Evolutionary conservation across 352 stramenopile species (phyloP).

Genomic region (Globisporangium acanthophoron): DNA sequence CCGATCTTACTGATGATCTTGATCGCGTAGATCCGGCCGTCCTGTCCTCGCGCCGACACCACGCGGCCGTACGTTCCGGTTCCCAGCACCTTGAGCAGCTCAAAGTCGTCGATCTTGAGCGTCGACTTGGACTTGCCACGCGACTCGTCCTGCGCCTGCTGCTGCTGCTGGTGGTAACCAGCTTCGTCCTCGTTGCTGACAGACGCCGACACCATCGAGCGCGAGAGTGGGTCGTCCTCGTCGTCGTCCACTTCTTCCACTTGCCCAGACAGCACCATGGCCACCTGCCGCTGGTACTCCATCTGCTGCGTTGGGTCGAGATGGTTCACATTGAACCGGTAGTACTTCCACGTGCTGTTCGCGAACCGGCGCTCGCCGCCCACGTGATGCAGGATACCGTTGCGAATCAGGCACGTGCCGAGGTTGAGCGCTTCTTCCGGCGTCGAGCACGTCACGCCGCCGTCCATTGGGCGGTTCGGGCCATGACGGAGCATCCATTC

Average conservation of each 20-base stretch:
- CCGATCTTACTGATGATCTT: constrained; percentile 89
- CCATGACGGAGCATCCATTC: constrained; percentile 87
- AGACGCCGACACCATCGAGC: constrained; percentile 53
- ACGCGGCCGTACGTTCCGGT: constrained; percentile 83
- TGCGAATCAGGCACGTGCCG: constrained; percentile 61
- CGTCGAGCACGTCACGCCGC: constrained; percentile 81
- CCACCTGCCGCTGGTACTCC: constrained; percentile 45
- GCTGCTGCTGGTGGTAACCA: constrained; percentile 20
- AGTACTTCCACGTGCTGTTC: constrained; percentile 86
- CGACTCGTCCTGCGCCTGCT: constrained; percentile 13
- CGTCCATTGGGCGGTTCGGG: constrained; percentile 76
- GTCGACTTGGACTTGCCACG: constrained; percentile 73
- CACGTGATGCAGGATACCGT: constrained; percentile 64
- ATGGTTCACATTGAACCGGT: constrained; percentile 81
- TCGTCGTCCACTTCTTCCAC: constrained; percentile 73
- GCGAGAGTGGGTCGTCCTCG: constrained; percentile 51
- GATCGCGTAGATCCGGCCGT: constrained; percentile 79
- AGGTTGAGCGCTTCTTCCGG: constrained; percentile 78
- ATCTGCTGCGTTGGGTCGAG: constrained; percentile 45
- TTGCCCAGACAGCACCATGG: constrained; percentile 66
- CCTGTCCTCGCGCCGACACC: constrained; percentile 58
- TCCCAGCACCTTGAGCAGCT: constrained; percentile 79
- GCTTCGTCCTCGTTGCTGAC: constrained; percentile 61
- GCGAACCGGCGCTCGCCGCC: constrained; percentile 67
- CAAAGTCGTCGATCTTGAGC: constrained; percentile 84